phyloP scores from a whole-genome alignment of 2,329 filamentous ascomycete species.

The Coniochaeta prunicola region DNA sequence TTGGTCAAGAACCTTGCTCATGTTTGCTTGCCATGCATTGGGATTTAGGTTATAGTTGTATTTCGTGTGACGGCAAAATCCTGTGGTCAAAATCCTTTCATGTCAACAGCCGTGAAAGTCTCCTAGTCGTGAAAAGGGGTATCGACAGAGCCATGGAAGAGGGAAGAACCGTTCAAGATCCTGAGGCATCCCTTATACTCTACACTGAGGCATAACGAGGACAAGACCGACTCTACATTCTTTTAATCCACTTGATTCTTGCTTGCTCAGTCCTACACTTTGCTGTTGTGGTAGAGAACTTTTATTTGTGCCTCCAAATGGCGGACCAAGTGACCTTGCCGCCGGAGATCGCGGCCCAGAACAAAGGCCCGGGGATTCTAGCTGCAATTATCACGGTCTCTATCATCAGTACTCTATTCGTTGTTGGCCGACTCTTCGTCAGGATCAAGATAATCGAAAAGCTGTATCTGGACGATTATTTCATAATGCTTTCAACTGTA shows the following conservation, averaged over 20 bases:
- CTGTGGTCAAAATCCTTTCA: background rate
- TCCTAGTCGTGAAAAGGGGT: too few relatives aligned
- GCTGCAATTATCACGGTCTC: conserved; percentile 22
- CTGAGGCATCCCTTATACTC: too few relatives aligned
- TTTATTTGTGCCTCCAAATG: background rate
- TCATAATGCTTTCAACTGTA: conserved; percentile 26
- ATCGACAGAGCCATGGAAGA: too few relatives aligned
- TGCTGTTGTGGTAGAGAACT: background rate
- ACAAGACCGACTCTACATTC: too few relatives aligned
- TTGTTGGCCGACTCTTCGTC: conserved; percentile 24
- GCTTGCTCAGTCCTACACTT: background rate
- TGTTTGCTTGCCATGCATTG: background rate
- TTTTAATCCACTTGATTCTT: background rate
- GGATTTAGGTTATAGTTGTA: background rate
- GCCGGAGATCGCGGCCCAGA: conserved; percentile 8
- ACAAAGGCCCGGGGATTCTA: conserved; percentile 28
- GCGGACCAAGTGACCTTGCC: background rate
- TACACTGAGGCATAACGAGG: too few relatives aligned
- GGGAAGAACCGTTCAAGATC: too few relatives aligned
- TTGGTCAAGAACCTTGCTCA: background rate
- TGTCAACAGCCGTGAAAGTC: too few relatives aligned
- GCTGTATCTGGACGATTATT: conserved; percentile 27
- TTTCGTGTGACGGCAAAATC: background rate
- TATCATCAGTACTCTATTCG: conserved; percentile 21
- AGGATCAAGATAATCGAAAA: conserved; percentile 21